Evolutionary conservation across 169 alveolate genomes (phyloP).

Genomic region (Plasmodium blacklocki): DNA sequence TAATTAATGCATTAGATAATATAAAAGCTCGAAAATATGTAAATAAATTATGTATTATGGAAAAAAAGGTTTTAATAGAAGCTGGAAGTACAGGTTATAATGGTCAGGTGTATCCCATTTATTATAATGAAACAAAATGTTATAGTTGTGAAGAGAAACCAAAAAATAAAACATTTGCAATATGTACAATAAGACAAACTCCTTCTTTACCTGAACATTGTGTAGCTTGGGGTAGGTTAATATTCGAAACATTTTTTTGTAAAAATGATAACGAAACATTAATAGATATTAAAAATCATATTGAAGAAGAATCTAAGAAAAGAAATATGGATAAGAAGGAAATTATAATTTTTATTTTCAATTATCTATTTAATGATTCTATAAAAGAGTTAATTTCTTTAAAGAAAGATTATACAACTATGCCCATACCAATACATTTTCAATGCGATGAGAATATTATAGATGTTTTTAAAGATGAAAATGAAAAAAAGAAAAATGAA

Average conservation of each 20-base stretch:
- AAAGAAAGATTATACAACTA: constrained; percentile 50
- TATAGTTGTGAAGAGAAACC: constrained; percentile 94
- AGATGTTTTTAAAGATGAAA: background rate
- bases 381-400: constrained; percentile 71
- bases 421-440: constrained; percentile 45
- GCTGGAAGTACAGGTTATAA: constrained; percentile 97
- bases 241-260: constrained; percentile 90
- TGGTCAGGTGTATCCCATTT: constrained; percentile 93
- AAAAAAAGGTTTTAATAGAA: constrained; percentile 93
- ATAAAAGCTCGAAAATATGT: constrained; percentile 95
- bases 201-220: constrained; percentile 99
- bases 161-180: constrained; percentile 93
- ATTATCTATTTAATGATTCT: constrained; percentile 79
- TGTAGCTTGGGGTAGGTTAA: constrained; percentile 97
- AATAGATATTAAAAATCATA: constrained; percentile 78
- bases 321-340: constrained; percentile 69
- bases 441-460: background rate
- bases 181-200: constrained; percentile 98
- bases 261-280: constrained; percentile 76
- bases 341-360: constrained; percentile 67
- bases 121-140: constrained; percentile 92
- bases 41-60: constrained; percentile 92
- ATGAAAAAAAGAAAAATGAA: background rate
- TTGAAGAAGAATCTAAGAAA: constrained; percentile 75
- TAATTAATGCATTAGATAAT: constrained; percentile 97